Base-by-base conservation (phyloP, 228 moss, liverwort and hornwort species). In the Sphagnum magellanicum region DNA sequence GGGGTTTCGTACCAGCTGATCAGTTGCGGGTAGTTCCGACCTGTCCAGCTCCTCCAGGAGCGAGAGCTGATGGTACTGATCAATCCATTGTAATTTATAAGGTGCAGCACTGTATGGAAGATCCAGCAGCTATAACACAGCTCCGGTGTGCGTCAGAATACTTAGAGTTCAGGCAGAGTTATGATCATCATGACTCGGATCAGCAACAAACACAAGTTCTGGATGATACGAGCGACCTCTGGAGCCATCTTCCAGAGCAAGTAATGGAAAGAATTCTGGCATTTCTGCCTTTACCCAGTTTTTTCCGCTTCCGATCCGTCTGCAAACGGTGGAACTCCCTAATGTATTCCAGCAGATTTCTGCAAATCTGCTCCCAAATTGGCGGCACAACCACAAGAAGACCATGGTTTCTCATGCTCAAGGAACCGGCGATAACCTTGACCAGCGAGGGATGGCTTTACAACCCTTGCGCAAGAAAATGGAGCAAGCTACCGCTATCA, bases 321-420 rank as follows among this genome's bases (percentile, higher is more conserved):
- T 88, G 84, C 68, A 71, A 77, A 11, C 61, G 63, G 0, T 88
- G 88, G 84, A 88, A 84, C 72, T 70, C 49, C 13, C 64, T 82
- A 6, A 79, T 79, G 10, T 73, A 74, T 16, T 79, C 88, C 4
- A 62, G 51, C 16, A 16, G 16, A 0, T 84, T 84, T 5, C 8
- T 64, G 1, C 60, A 59, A 1, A 59, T 88, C 13, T 74, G 70
- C 49, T 65, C 77, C 6, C 69, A 15, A 1, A 47, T 58, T 0
- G 32, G 32, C 3, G 32, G 32, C 32, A 32, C 3, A 32, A 53
- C 75, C 5, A 58, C 72, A 0, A 72, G 73, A 53, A 79, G 84
- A 50, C 73, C 84, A 0, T 84, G 84, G 88, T 84, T 88, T 10
- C 67, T 88, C 53, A 84, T 88, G 51, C 82, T 88, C 13, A 82